Evolutionary conservation across 2,329 filamentous ascomycete genomes (phyloP).

Genomic region (Penicillium sp.): DNA sequence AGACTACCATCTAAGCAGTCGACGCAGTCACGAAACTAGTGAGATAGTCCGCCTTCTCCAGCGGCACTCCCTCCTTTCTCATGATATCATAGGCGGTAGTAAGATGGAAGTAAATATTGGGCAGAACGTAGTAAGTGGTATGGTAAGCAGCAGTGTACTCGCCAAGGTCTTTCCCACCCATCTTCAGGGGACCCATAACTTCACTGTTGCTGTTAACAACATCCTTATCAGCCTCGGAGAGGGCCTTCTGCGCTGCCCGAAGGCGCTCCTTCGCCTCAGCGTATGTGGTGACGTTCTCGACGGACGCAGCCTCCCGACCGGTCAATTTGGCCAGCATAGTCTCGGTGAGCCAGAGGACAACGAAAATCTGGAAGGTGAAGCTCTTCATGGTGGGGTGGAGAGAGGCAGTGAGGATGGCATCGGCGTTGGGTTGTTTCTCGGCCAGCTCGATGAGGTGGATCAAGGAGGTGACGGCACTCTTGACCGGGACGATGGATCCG

Average conservation of each 20-base stretch:
- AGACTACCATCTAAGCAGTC: background rate
- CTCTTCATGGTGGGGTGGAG: slow-evolving; percentile 21
- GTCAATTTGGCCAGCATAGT: slow-evolving; percentile 26
- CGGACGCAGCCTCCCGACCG: slow-evolving; percentile 19
- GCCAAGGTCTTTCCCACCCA: slow-evolving; percentile 10
- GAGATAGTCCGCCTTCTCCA: slow-evolving; percentile 11
- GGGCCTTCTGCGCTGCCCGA: slow-evolving; percentile 16
- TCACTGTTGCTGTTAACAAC: slow-evolving; percentile 22
- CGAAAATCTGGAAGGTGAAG: slow-evolving; percentile 21
- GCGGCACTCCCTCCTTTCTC: slow-evolving; percentile 16
- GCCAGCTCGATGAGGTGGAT: slow-evolving; percentile 27
- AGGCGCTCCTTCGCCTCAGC: slow-evolving; percentile 24
- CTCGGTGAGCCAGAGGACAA: slow-evolving; percentile 24
- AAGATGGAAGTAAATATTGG: slow-evolving; percentile 24
- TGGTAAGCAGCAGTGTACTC: slow-evolving; percentile 10
- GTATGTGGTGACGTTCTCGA: slow-evolving; percentile 16
- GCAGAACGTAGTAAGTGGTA: slow-evolving; percentile 13
- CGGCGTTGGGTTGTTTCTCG: slow-evolving; percentile 11
- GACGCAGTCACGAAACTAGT: background rate
- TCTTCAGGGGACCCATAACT: slow-evolving; percentile 4
- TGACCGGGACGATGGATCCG: slow-evolving; percentile 21
- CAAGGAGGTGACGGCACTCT: slow-evolving; percentile 22
- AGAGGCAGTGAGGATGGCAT: slow-evolving; percentile 13
- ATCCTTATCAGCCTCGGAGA: slow-evolving; percentile 26
- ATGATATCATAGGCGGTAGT: slow-evolving; percentile 21